Evolutionary conservation across 352 stramenopile species (phyloP).

Genomic region (Phytophthora litchii): DNA sequence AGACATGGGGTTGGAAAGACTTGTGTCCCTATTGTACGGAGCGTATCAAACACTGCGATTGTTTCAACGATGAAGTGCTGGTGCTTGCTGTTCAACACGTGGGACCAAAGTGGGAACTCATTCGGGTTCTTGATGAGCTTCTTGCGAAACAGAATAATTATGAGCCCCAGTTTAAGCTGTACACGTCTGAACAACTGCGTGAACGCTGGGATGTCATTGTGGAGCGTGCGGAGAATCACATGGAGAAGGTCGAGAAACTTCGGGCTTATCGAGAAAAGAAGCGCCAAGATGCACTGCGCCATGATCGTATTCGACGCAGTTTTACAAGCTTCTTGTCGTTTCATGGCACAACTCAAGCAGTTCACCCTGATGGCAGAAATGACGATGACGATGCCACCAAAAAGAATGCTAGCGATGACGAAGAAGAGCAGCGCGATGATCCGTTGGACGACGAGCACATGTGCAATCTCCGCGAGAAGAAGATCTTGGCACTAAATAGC

Average conservation of each 20-base stretch:
- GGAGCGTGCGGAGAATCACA: constrained; percentile 51
- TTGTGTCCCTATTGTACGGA: constrained; percentile 75
- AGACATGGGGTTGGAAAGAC: constrained; percentile 65
- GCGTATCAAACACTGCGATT: constrained; percentile 68
- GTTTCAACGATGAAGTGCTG: constrained; percentile 74
- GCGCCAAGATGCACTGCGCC: constrained; percentile 33
- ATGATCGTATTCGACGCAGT: constrained; percentile 39
- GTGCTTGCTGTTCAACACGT: constrained; percentile 61
- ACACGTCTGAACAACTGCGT: constrained; percentile 59
- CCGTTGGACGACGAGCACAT: constrained; percentile 26
- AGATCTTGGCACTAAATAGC: constrained; percentile 59
- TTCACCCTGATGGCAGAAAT: not conserved
- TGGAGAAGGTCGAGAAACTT: constrained; percentile 72
- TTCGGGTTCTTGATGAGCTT: constrained; percentile 52
- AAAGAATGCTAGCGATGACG: constrained; percentile 8
- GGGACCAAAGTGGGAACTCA: constrained; percentile 73
- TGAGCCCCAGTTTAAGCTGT: constrained; percentile 61
- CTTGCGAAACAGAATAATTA: constrained; percentile 52
- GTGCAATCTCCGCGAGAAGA: constrained; percentile 61
- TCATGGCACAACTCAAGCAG: constrained; percentile 15
- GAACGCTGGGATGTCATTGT: constrained; percentile 71
- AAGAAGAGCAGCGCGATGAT: not conserved
- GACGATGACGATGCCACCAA: constrained; percentile 3
- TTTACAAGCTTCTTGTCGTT: constrained; percentile 40
- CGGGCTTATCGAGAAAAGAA: constrained; percentile 62